Percentiles rank a stretch among this genome's conserved stretches.
Evolutionary conservation across 176 grass and related monocot genomes (phyloP).

Genomic region (Panicum miliaceum): DNA sequence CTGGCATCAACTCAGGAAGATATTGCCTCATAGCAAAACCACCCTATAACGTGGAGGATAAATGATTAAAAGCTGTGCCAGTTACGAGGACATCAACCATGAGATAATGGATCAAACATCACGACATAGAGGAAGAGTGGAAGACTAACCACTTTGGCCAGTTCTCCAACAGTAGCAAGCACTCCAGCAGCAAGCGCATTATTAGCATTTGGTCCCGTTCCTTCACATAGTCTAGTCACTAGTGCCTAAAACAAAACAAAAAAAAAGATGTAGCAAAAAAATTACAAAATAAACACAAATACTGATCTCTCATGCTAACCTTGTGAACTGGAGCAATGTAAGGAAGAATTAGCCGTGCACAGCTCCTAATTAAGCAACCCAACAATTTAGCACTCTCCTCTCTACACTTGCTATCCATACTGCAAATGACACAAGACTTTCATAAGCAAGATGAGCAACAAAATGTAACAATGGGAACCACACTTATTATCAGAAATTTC

Average conservation of each 20-base stretch:
- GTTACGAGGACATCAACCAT: conserved; percentile 18
- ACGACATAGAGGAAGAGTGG: conserved; percentile 4
- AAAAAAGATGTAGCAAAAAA: conserved; percentile 21
- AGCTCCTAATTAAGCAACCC: conserved; percentile 92
- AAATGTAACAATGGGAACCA: conserved; percentile 9
- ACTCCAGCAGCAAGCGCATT: conserved; percentile 84
- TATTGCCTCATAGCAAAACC: conserved; percentile 98
- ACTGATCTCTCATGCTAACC: conserved; percentile 53
- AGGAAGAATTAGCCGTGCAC: conserved; percentile 89
- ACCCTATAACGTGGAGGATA: conserved; percentile 59
- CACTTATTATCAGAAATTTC: conserved; percentile 35
- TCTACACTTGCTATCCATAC: conserved; percentile 96
- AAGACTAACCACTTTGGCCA: conserved; percentile 90
- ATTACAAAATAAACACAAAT: conserved; percentile 40
- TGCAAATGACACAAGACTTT: conserved; percentile 51
- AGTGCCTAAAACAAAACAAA: conserved; percentile 79
- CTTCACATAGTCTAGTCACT: conserved; percentile 80
- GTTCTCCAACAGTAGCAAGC: conserved; percentile 97
- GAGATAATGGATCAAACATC: conserved; percentile 35
- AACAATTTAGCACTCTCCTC: conserved; percentile 91
- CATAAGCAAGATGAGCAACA: conserved; percentile 33
- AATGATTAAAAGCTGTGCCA: conserved; percentile 28
- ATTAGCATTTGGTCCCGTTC: conserved; percentile 72
- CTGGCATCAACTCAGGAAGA: conserved; percentile 96
- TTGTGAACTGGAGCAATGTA: conserved; percentile 99